phyloP scores from a whole-genome alignment of 2,329 filamentous ascomycete species.

The Pseudogymnoascus sp. region DNA sequence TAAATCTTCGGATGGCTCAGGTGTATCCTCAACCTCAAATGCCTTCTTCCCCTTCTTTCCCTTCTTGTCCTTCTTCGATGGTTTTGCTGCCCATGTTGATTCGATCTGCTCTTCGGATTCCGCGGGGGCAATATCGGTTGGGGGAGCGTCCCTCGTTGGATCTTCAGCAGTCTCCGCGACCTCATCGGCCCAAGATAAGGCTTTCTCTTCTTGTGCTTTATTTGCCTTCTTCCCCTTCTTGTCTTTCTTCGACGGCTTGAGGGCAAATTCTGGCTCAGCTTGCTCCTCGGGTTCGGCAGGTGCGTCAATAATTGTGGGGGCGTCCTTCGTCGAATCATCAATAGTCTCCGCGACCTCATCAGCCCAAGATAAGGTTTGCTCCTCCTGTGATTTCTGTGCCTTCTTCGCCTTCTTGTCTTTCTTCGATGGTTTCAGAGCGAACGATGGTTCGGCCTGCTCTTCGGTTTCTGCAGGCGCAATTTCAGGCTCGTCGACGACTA shows the following conservation, averaged over 20 bases:
- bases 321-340: neutral
- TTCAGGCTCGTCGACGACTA: neutral
- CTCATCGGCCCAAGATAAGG: neutral
- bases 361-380: neutral
- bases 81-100: neutral
- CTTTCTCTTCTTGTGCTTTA: neutral
- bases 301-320: neutral
- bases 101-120: neutral
- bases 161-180: neutral
- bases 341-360: neutral
- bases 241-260: slow-evolving; percentile 31
- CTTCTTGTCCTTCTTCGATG: slow-evolving; percentile 35
- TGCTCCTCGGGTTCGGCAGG: slow-evolving; percentile 15
- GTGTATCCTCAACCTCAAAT: neutral
- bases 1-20: neutral
- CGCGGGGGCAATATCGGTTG: neutral
- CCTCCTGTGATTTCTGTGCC: slow-evolving; percentile 9
- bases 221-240: slow-evolving; percentile 23
- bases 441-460: neutral
- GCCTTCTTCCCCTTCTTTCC: slow-evolving; percentile 21
- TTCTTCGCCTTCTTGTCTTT: slow-evolving; percentile 32
- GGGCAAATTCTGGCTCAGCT: neutral
- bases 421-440: slow-evolving; percentile 3
- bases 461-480: neutral
- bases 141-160: neutral